phyloP scores from a whole-genome alignment of 2,329 filamentous ascomycete genomes.

The Sclerotinia subarctica region DNA sequence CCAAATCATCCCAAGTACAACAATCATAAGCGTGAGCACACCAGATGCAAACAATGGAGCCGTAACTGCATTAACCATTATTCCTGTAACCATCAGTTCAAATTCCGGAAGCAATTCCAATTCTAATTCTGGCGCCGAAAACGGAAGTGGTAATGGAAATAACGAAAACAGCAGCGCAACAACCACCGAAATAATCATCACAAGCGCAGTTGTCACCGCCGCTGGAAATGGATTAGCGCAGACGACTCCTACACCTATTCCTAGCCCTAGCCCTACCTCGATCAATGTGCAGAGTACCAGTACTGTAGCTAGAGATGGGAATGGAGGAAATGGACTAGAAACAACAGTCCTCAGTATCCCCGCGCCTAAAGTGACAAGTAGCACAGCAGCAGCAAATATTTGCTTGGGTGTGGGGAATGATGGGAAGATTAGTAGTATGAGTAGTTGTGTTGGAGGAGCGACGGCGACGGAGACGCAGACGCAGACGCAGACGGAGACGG shows the following conservation, averaged over 20 bases:
- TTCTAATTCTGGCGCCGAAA: neutral
- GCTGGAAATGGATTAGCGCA: neutral
- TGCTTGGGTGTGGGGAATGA: neutral
- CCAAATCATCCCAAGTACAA: neutral
- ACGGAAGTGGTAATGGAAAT: neutral
- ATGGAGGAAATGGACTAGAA: neutral
- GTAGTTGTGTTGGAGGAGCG: slow-evolving; percentile 3
- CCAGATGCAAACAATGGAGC: neutral
- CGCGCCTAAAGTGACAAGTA: neutral
- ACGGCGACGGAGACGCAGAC: neutral
- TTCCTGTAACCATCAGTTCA: neutral
- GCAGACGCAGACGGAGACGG: neutral
- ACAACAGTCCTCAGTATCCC: neutral
- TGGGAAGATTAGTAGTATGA: neutral
- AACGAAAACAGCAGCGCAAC: neutral
- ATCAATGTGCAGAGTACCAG: neutral
- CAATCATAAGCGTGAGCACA: neutral
- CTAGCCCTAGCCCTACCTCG: neutral
- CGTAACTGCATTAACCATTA: neutral
- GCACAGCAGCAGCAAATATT: neutral
- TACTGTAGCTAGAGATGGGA: neutral
- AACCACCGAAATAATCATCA: neutral
- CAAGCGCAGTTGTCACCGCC: too few relatives aligned
- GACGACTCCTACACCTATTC: neutral
- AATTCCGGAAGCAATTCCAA: neutral